Conservation (phyloP, 1,284 basidiomycete genomes). For the Salmacisia buchloeana region DNA sequence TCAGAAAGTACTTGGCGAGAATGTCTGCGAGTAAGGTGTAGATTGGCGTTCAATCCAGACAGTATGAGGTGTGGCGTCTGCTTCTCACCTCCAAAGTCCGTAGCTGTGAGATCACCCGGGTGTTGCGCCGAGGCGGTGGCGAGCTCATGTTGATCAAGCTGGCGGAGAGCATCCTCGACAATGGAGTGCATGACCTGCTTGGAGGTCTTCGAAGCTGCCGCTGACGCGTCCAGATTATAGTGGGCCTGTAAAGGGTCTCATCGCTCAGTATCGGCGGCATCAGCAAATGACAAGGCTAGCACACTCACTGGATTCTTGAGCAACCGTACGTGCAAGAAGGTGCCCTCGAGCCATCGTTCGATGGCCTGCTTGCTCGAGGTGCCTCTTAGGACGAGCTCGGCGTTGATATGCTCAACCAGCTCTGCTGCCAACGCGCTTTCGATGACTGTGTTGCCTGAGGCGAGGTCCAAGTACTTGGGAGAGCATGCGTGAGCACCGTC, state of each 20-base stretch:
- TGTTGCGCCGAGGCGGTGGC: background rate
- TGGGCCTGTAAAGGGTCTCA: background rate
- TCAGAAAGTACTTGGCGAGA: constrained; percentile 34
- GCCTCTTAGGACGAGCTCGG: constrained; percentile 28
- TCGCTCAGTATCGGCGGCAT: no score
- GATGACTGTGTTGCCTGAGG: constrained; percentile 24
- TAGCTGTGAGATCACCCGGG: constrained; percentile 16
- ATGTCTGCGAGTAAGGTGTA: constrained; percentile 14
- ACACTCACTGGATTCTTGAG: constrained; percentile 26
- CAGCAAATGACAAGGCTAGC: background rate
- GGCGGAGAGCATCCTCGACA: background rate
- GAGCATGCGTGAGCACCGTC: background rate
- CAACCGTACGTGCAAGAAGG: constrained; percentile 21
- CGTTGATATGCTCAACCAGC: constrained; percentile 36
- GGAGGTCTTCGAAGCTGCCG: background rate
- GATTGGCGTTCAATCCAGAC: background rate
- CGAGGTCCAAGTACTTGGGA: constrained; percentile 23
- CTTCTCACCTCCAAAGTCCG: constrained; percentile 21
- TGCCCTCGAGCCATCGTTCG: constrained; percentile 12
- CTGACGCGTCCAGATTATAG: background rate
- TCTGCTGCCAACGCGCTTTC: constrained; percentile 29
- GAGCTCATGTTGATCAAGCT: background rate
- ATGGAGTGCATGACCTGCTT: constrained; percentile 2
- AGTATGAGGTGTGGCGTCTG: background rate
- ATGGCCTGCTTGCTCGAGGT: constrained; percentile 1